Base-by-base conservation (phyloP, 2,329 filamentous ascomycete species). In the Trichophyton benhamiae region DNA sequence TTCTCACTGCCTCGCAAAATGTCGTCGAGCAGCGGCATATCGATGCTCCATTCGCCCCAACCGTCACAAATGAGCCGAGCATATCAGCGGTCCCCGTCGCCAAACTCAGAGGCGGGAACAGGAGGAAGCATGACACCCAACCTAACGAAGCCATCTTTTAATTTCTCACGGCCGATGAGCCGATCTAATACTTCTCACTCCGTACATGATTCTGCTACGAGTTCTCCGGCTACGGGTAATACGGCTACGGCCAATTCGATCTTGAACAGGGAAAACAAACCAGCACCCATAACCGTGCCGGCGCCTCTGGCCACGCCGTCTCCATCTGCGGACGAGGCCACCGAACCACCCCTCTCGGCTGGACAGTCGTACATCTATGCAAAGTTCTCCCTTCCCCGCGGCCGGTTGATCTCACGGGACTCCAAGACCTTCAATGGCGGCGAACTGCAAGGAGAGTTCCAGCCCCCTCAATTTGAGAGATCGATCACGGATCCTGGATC, bases 81-180 rank as follows among this genome's bases (percentile, higher is more conserved):
- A 30, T 82, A 86, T 67, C 83, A 85, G 62, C 83, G 91, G 68
- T 95, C 91, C 0, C 90, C 91, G 1, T 97, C 94, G 0, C 81
- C 89, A 42, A 86, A 85, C 64, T 97, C 92, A 0, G 89, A 96
- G 64, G 33, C 17, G 27, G 49, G 25, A 11, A 38, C 55, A 9
- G 83, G 83, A 58, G 95, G 91, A 1, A 80, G 81, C 52, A 81
- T 76, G 57, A 79, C 82, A 11, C 75, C 74, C 38, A 75, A 78
- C 33, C 74, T 91, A 41, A 84, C 86, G 11, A 83, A 87, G 15
- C 88, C 90, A 0, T 84, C 88, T 0, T 92, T 95, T 75, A 97
- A 99, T 74, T 97, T 97, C 72, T 97, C 94, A 0, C 83, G 94
- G 49, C 94, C 94, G 0, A 76, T 95, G 63, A 96, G 92, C 72